Conservation (phyloP, 805 yeast genomes). For the Yarrowia keelungensis region DNA sequence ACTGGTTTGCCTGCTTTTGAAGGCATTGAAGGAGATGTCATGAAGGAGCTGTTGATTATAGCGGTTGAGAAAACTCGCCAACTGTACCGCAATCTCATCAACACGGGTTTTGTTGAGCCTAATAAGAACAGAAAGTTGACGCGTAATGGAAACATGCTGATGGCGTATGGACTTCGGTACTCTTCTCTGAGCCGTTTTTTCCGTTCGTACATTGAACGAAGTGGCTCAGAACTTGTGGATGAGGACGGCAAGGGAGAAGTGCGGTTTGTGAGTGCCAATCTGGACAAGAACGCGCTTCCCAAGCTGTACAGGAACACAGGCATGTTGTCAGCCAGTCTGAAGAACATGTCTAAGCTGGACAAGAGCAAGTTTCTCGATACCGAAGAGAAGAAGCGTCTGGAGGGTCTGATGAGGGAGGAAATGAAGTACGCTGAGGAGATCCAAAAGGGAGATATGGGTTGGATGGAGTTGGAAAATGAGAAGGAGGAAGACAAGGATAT, state of each 20-base stretch:
- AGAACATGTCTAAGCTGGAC: neutral
- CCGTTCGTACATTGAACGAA: neutral
- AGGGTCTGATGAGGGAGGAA: neutral
- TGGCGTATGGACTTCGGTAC: neutral
- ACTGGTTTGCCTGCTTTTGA: neutral
- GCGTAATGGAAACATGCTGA: neutral
- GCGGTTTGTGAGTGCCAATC: neutral
- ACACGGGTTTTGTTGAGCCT: neutral
- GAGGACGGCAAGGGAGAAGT: neutral
- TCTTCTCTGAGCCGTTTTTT: neutral
- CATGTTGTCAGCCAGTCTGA: neutral
- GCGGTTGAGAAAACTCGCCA: neutral
- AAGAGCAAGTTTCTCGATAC: neutral
- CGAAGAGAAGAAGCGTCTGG: neutral
- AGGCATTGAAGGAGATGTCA: constrained; percentile 2
- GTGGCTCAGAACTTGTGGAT: neutral
- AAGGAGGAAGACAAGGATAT: no score
- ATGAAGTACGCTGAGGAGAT: neutral
- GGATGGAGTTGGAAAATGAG: no score
- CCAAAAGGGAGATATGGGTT: neutral
- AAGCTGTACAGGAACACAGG: neutral
- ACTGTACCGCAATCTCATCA: neutral
- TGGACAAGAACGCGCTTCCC: neutral
- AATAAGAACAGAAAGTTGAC: no score
- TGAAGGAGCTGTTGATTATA: neutral